These are phyloP conservation scores for Lodderomyces theae DNA, from an alignment of 1,139 yeast species.

Conservation along the genomic window DNA sequence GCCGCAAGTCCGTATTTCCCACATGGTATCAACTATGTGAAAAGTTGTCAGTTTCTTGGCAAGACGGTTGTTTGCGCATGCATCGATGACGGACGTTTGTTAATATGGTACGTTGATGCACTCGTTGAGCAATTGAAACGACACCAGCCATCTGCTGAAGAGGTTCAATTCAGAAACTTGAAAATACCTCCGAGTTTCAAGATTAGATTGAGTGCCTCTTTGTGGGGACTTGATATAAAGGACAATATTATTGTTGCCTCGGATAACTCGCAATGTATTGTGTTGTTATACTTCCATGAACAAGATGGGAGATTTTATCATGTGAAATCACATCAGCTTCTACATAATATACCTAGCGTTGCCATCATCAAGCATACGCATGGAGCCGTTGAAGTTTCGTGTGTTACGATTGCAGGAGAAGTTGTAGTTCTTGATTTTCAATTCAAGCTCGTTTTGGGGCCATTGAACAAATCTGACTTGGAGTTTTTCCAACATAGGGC, in stretches of 20 bases:
- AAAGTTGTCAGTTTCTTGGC: slow-evolving; percentile 24
- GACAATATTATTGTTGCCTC: slow-evolving; percentile 46
- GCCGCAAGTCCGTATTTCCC: slow-evolving; percentile 55
- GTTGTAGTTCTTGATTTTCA: slow-evolving; percentile 38
- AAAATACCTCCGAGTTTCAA: slow-evolving; percentile 33
- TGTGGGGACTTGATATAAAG: slow-evolving; percentile 62
- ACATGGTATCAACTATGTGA: slow-evolving; percentile 53
- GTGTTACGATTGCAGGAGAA: slow-evolving; percentile 52
- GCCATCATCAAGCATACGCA: slow-evolving; percentile 18
- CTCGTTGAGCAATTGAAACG: slow-evolving; percentile 16
- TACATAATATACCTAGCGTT: slow-evolving; percentile 62
- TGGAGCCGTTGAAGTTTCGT: slow-evolving; percentile 25
- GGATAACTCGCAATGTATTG: slow-evolving; percentile 54
- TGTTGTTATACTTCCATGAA: slow-evolving; percentile 37
- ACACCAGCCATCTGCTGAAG: slow-evolving; percentile 1
- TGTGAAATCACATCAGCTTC: slow-evolving; percentile 39
- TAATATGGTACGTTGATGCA: slow-evolving; percentile 40
- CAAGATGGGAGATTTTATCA: slow-evolving; percentile 30
- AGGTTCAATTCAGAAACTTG: slow-evolving; percentile 12
- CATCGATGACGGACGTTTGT: slow-evolving; percentile 55
- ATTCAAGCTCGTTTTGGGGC: slow-evolving; percentile 28
- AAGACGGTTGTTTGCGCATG: slow-evolving; percentile 45
- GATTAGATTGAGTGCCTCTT: slow-evolving; percentile 45
- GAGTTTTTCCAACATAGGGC: slow-evolving; percentile 15
- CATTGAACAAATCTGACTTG: slow-evolving; percentile 21